Conservation (phyloP, 169 alveolate genomes). For the Plasmodium ovale region DNA sequence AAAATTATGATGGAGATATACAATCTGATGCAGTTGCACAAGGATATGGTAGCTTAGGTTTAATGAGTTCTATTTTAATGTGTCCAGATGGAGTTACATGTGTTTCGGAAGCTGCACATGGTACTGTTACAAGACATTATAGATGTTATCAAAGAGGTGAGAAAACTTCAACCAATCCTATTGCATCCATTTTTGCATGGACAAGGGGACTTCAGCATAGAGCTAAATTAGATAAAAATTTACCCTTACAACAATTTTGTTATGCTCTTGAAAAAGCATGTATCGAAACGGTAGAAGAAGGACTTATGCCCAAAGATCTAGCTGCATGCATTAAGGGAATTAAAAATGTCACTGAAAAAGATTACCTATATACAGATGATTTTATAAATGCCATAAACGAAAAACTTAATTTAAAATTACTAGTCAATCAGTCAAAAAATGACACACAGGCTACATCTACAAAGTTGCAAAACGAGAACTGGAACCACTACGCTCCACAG, state of each 20-base stretch:
- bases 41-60: slow-evolving; percentile 95
- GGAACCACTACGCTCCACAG: slow-evolving; percentile 83
- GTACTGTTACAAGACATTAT: slow-evolving; percentile 96
- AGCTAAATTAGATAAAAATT: slow-evolving; percentile 92
- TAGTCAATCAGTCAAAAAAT: slow-evolving; percentile 58
- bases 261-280: slow-evolving; percentile 91
- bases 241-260: slow-evolving; percentile 87
- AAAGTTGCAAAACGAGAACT: slow-evolving; percentile 78
- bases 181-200: slow-evolving; percentile 97
- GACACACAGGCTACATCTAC: slow-evolving; percentile 28
- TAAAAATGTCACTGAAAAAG: slow-evolving; percentile 76
- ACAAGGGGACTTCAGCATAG: slow-evolving; percentile 92
- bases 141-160: slow-evolving; percentile 90
- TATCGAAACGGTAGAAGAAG: slow-evolving; percentile 92
- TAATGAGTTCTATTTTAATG: slow-evolving; percentile 95
- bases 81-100: slow-evolving; percentile 94
- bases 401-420: slow-evolving; percentile 74
- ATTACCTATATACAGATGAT: slow-evolving; percentile 77
- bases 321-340: slow-evolving; percentile 82
- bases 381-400: slow-evolving; percentile 80
- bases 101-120: slow-evolving; percentile 98
- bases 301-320: slow-evolving; percentile 95
- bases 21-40: slow-evolving; percentile 96
- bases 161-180: slow-evolving; percentile 95
- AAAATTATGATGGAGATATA: slow-evolving; percentile 98